phyloP scores from a whole-genome alignment of 2,329 filamentous ascomycete species.

The Venturia nashicola region DNA sequence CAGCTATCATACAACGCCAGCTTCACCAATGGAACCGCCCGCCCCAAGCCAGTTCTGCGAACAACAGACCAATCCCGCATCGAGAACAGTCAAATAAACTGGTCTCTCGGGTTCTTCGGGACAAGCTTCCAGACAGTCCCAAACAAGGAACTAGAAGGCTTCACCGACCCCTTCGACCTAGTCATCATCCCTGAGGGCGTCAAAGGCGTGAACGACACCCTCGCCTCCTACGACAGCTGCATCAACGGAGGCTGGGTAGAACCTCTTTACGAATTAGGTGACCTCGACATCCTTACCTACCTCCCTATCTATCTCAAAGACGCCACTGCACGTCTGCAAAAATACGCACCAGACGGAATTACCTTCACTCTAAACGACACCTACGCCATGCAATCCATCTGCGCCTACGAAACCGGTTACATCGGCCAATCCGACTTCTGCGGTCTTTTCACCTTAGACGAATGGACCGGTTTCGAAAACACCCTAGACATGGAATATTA shows the following conservation, averaged over 20 bases:
- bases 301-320: conserved; percentile 32
- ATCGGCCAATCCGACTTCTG: conserved; percentile 41
- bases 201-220: conserved; percentile 37
- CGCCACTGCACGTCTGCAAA: conserved; percentile 34
- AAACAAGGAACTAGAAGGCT: conserved; percentile 27
- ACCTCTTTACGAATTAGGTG: conserved; percentile 28
- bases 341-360: conserved; percentile 36
- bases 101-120: conserved; percentile 42
- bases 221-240: conserved; percentile 41
- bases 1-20: conserved; percentile 37
- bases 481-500: conserved; percentile 41
- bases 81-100: conserved; percentile 40
- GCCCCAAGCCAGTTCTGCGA: conserved; percentile 38
- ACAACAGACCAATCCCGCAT: conserved; percentile 44
- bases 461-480: conserved; percentile 43
- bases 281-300: conserved; percentile 31
- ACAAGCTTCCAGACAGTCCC: conserved; percentile 29
- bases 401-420: conserved; percentile 41
- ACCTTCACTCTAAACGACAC: conserved; percentile 37
- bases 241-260: conserved; percentile 14
- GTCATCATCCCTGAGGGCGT: conserved; percentile 39
- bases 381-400: conserved; percentile 37
- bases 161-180: conserved; percentile 32
- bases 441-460: conserved; percentile 39
- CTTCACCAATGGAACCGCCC: conserved; percentile 33